Conservation (phyloP, 257 asterid species). For the Dorcoceras hygrometricum region DNA sequence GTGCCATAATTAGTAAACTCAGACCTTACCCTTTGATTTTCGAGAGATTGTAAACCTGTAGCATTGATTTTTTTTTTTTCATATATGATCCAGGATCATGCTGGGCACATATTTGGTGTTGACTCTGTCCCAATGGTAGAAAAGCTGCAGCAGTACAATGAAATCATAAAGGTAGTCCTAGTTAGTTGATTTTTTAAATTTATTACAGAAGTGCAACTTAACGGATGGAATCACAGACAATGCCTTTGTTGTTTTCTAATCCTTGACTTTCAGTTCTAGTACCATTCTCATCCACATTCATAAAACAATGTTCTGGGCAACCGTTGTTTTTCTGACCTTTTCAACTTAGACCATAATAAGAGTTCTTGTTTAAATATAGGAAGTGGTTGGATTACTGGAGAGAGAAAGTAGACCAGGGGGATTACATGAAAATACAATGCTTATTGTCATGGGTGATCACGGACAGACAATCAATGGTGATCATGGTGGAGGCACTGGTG, state of each 20-base stretch:
- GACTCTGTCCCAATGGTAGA: slow-evolving; percentile 80
- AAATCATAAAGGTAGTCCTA: slow-evolving; percentile 53
- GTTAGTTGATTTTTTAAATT: slow-evolving; percentile 22
- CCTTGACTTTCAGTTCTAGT: slow-evolving; percentile 6
- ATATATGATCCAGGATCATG: slow-evolving; percentile 76
- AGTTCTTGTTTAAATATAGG: slow-evolving; percentile 40
- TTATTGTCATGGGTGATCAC: slow-evolving; percentile 98
- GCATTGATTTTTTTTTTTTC: background rate
- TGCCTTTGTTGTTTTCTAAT: slow-evolving; percentile 3
- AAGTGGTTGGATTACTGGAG: slow-evolving; percentile 66
- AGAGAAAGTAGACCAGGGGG: slow-evolving; percentile 84
- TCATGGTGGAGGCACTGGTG: slow-evolving; percentile 96
- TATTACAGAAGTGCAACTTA: slow-evolving; percentile 12
- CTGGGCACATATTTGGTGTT: slow-evolving; percentile 94
- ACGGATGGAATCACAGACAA: background rate
- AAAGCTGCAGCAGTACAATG: slow-evolving; percentile 85
- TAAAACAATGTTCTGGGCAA: slow-evolving; percentile 5
- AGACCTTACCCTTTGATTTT: slow-evolving; percentile 18
- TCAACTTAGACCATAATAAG: slow-evolving; percentile 20
- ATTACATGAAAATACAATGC: slow-evolving; percentile 88
- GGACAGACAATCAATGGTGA: slow-evolving; percentile 96
- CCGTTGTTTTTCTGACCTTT: background rate
- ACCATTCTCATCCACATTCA: slow-evolving; percentile 1
- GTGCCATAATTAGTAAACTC: slow-evolving; percentile 4
- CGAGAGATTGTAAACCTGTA: background rate